These are phyloP conservation scores for Rhodocollybia butyracea DNA, from an alignment of 768 basidiomycete genomes.

Conservation along the genomic window DNA sequence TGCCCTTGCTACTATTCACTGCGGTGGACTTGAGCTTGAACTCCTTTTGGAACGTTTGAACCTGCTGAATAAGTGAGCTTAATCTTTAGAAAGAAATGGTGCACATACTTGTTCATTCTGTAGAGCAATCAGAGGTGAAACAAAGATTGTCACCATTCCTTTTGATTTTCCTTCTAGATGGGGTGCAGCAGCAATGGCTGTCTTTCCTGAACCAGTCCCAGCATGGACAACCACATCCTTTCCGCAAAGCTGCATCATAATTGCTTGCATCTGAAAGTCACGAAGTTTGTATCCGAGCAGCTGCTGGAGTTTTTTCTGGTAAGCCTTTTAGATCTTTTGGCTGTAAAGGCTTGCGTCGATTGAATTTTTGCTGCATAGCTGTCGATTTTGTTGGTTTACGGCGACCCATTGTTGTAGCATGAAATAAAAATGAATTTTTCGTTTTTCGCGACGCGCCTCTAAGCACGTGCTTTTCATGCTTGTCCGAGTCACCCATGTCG, in stretches of 20 bases:
- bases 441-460: too few relatives aligned
- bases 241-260: conserved; percentile 25
- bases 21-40: neutral
- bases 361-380: too few relatives aligned
- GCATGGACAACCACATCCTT: conserved; percentile 34
- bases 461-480: too few relatives aligned
- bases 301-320: neutral
- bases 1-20: neutral
- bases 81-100: too few relatives aligned
- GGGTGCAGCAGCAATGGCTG: conserved; percentile 32
- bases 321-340: neutral
- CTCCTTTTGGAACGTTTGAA: neutral
- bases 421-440: too few relatives aligned
- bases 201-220: conserved; percentile 15
- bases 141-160: conserved; percentile 31
- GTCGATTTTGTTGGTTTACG: too few relatives aligned
- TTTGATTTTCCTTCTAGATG: conserved; percentile 22
- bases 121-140: conserved; percentile 35
- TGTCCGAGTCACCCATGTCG: too few relatives aligned
- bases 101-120: conserved; percentile 34
- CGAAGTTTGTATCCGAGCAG: neutral
- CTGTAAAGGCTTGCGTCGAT: neutral
- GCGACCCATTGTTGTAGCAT: too few relatives aligned
- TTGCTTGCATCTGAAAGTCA: conserved; percentile 26
- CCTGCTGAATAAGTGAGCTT: too few relatives aligned